A percentile compares a stretch with the other conserved stretches of the same genome.
Evolutionary conservation across 495 filamentous ascomycete genomes (phyloP).

Genomic region (Penicillium desertorum): DNA sequence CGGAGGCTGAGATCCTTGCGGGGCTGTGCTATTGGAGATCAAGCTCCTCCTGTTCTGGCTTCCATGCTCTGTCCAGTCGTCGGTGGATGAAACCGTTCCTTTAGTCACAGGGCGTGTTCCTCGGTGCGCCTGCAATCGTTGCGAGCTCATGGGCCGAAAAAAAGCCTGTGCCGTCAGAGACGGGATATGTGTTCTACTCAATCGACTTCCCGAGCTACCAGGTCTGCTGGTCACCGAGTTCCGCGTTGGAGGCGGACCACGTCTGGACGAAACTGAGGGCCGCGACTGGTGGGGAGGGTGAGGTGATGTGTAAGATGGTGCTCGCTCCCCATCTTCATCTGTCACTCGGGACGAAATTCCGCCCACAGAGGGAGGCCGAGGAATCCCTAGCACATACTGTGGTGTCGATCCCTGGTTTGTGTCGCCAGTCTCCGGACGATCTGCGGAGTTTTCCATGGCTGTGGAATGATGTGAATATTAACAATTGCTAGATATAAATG

Average conservation of each 20-base stretch:
- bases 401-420: conserved; percentile 23
- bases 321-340: conserved; percentile 57
- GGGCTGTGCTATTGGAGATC: conserved; percentile 46
- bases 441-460: conserved; percentile 32
- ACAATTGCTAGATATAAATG: conserved; percentile 17
- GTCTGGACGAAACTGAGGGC: conserved; percentile 50
- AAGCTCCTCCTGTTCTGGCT: conserved; percentile 51
- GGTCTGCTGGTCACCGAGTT: conserved; percentile 53
- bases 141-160: conserved; percentile 95
- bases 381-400: conserved; percentile 42
- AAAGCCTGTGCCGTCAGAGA: conserved; percentile 86
- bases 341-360: conserved; percentile 86
- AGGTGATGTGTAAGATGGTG: conserved; percentile 44
- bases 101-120: conserved; percentile 54
- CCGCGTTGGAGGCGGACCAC: conserved; percentile 45
- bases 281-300: conserved; percentile 46
- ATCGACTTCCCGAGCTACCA: conserved; percentile 64
- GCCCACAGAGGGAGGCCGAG: conserved; percentile 47
- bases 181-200: conserved; percentile 86
- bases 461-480: neutral
- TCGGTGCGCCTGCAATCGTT: conserved; percentile 88
- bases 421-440: conserved; percentile 30
- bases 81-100: conserved; percentile 41
- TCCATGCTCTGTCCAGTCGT: conserved; percentile 45
- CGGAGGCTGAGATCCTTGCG: conserved; percentile 38